These are phyloP conservation scores for Beauveria scarabaeidicola DNA, from an alignment of 2,329 filamentous ascomycete genomes.

Conservation along the genomic window DNA sequence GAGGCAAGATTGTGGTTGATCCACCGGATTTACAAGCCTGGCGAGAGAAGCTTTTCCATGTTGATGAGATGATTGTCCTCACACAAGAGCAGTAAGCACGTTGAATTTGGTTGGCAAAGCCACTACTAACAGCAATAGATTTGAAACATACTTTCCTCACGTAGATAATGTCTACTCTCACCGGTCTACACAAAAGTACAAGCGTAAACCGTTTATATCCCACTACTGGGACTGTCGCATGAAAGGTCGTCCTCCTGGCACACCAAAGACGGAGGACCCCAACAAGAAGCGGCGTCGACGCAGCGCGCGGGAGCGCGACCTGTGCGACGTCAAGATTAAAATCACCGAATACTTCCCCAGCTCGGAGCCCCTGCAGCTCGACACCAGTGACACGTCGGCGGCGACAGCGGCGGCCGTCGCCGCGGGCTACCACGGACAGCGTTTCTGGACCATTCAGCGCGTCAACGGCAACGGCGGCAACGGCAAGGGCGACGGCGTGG, in stretches of 20 bases:
- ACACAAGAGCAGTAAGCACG: slow-evolving; percentile 60
- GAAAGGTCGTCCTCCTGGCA: slow-evolving; percentile 70
- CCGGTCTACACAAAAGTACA: slow-evolving; percentile 71
- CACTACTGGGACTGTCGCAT: slow-evolving; percentile 81
- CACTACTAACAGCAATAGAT: slow-evolving; percentile 36
- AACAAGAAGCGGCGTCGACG: slow-evolving; percentile 77
- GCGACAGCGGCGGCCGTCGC: slow-evolving; percentile 18
- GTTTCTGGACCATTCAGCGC: slow-evolving; percentile 66
- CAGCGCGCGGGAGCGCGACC: slow-evolving; percentile 62
- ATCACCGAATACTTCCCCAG: slow-evolving; percentile 68
- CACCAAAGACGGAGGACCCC: slow-evolving; percentile 70
- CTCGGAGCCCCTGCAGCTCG: slow-evolving; percentile 27
- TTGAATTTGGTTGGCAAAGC: background rate
- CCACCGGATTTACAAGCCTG: slow-evolving; percentile 61
- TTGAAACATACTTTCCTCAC: slow-evolving; percentile 74
- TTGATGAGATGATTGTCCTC: slow-evolving; percentile 64
- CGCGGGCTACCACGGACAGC: slow-evolving; percentile 38
- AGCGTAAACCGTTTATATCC: slow-evolving; percentile 72
- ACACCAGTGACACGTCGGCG: slow-evolving; percentile 13
- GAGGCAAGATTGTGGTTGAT: slow-evolving; percentile 50
- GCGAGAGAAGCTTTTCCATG: slow-evolving; percentile 65
- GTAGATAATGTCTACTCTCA: slow-evolving; percentile 81
- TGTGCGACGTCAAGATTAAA: slow-evolving; percentile 84
- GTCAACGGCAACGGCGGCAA: slow-evolving; percentile 71
- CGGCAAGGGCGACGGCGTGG: slow-evolving; percentile 60